These are phyloP conservation scores for Ustilago sp. DNA, from an alignment of 1,284 basidiomycete species.

Conservation along the genomic window DNA sequence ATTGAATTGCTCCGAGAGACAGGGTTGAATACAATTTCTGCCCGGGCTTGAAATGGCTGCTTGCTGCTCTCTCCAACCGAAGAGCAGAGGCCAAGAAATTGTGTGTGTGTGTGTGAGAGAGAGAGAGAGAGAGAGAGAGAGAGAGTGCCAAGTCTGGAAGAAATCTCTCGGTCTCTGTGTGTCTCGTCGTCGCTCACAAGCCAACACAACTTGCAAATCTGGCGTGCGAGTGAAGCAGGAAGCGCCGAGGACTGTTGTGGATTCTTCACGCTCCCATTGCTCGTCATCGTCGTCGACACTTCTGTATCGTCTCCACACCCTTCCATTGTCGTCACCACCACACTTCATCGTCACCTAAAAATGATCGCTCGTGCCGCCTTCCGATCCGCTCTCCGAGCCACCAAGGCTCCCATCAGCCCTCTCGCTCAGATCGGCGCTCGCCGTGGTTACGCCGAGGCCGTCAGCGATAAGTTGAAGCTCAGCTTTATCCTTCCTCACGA, in stretches of 20 bases:
- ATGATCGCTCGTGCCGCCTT: constrained; percentile 50
- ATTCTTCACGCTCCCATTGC: constrained; percentile 15
- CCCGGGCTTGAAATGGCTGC: background rate
- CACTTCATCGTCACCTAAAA: constrained; percentile 3
- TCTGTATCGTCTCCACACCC: background rate
- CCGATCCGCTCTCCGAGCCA: constrained; percentile 43
- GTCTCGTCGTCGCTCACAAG: constrained; percentile 5
- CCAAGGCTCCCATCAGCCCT: constrained; percentile 33
- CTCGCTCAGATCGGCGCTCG: constrained; percentile 56
- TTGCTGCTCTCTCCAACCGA: background rate
- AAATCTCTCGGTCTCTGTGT: constrained; percentile 1
- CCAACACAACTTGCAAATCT: constrained; percentile 5
- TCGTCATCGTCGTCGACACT: constrained; percentile 6
- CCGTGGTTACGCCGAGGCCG: constrained; percentile 68
- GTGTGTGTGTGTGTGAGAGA: background rate
- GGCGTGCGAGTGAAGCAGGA: constrained; percentile 36
- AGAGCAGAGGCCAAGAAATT: background rate
- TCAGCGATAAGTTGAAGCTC: constrained; percentile 68
- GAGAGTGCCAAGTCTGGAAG: constrained; percentile 12
- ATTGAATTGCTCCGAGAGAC: background rate
- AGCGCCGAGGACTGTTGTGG: background rate
- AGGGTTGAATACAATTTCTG: constrained; percentile 17
- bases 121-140: background rate
- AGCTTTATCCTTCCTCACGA: constrained; percentile 62
- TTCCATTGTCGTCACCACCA: constrained; percentile 7